Conservation (phyloP, 1,284 basidiomycete species). For the Meira miltonrushii region DNA sequence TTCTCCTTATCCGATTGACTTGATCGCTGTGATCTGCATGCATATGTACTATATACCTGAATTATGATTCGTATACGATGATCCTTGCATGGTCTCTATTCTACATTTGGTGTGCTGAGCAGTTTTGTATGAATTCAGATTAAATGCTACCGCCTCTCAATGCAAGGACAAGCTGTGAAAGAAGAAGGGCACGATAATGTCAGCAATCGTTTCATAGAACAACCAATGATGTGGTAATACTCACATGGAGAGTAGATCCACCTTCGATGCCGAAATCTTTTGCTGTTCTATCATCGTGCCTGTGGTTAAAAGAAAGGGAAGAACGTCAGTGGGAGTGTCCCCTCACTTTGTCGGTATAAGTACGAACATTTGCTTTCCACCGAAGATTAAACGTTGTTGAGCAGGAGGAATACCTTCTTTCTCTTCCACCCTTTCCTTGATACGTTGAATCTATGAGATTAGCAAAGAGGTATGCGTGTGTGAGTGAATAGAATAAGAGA, state of each 20-base stretch:
- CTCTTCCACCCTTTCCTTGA: constrained; percentile 98
- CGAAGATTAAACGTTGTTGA: constrained; percentile 91
- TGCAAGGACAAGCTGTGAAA: constrained; percentile 40
- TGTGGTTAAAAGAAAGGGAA: constrained; percentile 10
- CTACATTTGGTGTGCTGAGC: not conserved
- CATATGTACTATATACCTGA: not conserved
- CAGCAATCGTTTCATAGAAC: not conserved
- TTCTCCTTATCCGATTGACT: constrained; percentile 47
- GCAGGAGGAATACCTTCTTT: constrained; percentile 96
- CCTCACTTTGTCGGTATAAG: constrained; percentile 23
- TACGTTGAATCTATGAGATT: constrained; percentile 69
- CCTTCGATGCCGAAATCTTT: constrained; percentile 51
- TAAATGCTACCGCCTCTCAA: constrained; percentile 31
- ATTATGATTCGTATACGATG: not conserved
- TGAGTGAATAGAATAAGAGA: not conserved
- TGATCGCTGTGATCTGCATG: constrained; percentile 12
- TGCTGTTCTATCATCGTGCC: constrained; percentile 53
- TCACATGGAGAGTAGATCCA: constrained; percentile 50
- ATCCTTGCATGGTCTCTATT: not conserved
- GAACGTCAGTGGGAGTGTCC: not conserved
- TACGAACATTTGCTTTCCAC: constrained; percentile 89
- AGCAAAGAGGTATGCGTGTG: not conserved
- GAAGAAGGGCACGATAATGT: not conserved
- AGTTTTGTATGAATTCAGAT: too few species aligned
- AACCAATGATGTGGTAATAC: constrained; percentile 13